phyloP scores from a whole-genome alignment of 2,329 filamentous ascomycete genomes.

The Aspergillus texensis region DNA sequence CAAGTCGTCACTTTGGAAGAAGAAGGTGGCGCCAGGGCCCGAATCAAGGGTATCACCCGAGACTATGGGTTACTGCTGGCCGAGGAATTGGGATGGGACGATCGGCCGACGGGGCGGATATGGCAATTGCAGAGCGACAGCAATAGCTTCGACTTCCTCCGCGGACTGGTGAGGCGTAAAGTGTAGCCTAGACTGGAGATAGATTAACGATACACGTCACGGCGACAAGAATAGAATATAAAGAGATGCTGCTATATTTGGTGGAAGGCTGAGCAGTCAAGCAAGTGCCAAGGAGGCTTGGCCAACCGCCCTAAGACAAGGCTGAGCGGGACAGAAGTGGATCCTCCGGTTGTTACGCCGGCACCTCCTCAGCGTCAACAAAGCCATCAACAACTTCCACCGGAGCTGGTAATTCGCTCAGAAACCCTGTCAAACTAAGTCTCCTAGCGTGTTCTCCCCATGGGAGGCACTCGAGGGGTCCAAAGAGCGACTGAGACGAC shows the following conservation, averaged over 20 bases:
- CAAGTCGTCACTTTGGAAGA: constrained; percentile 77
- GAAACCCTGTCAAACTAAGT: too few relatives aligned
- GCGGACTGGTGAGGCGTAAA: constrained; percentile 81
- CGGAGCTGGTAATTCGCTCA: too few relatives aligned
- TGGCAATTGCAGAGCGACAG: constrained; percentile 92
- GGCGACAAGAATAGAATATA: background rate
- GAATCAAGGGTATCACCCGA: constrained; percentile 83
- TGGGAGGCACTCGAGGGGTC: background rate
- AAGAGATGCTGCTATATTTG: background rate
- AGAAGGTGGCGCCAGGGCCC: constrained; percentile 72
- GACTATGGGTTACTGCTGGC: constrained; percentile 87
- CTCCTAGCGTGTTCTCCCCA: background rate
- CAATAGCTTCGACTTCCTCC: constrained; percentile 98
- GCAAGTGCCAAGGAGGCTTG: constrained; percentile 9
- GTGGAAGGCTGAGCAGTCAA: background rate
- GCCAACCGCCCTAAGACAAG: background rate
- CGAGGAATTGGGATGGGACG: constrained; percentile 76
- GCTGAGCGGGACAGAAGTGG: constrained; percentile 1
- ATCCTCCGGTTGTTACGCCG: background rate
- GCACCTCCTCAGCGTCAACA: background rate
- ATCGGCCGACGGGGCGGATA: constrained; percentile 72
- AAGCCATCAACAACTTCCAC: background rate
- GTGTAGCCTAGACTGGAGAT: constrained; percentile 45
- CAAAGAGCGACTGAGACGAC: background rate
- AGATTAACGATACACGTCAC: background rate